phyloP scores from a whole-genome alignment of 495 filamentous ascomycete genomes.

The Glarea lozoyensis region DNA sequence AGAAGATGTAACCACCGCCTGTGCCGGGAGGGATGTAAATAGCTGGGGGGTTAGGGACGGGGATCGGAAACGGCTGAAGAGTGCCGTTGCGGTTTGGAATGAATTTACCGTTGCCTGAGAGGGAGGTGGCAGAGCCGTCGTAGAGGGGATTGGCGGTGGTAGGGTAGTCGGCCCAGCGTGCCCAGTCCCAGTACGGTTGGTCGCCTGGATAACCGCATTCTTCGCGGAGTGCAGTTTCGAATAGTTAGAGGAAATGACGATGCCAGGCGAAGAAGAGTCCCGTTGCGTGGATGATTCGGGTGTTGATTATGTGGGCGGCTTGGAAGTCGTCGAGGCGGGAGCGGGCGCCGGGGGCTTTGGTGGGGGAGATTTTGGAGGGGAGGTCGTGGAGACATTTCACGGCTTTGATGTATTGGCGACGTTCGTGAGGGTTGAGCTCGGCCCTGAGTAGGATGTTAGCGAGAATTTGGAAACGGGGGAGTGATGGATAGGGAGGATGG shows the following conservation, averaged over 20 bases:
- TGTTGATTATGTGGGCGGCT: constrained; percentile 58
- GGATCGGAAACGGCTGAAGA: background rate
- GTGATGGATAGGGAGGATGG: background rate
- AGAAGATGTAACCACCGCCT: too few relatives aligned
- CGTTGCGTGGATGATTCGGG: constrained; percentile 49
- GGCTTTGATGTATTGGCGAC: constrained; percentile 51
- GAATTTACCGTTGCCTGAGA: constrained; percentile 51
- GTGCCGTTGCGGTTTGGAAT: constrained; percentile 21
- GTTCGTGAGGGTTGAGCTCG: constrained; percentile 35
- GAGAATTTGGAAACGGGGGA: too few relatives aligned
- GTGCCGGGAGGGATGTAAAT: too few relatives aligned
- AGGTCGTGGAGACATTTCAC: constrained; percentile 51
- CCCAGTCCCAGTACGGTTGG: constrained; percentile 57
- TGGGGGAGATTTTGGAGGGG: constrained; percentile 32
- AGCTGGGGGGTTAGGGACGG: too few relatives aligned
- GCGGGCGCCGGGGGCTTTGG: constrained; percentile 24
- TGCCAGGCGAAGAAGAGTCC: constrained; percentile 66
- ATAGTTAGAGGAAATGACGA: constrained; percentile 53
- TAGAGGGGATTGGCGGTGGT: constrained; percentile 51
- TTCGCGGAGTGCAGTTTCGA: constrained; percentile 56
- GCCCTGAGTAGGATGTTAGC: constrained; percentile 30
- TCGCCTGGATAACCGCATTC: constrained; percentile 62
- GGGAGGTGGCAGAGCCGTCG: constrained; percentile 48
- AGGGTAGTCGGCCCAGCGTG: constrained; percentile 35
- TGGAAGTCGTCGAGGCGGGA: constrained; percentile 59